These are phyloP conservation scores for Kodamaea fungicola DNA, from an alignment of 1,139 yeast genomes.

Conservation along the genomic window DNA sequence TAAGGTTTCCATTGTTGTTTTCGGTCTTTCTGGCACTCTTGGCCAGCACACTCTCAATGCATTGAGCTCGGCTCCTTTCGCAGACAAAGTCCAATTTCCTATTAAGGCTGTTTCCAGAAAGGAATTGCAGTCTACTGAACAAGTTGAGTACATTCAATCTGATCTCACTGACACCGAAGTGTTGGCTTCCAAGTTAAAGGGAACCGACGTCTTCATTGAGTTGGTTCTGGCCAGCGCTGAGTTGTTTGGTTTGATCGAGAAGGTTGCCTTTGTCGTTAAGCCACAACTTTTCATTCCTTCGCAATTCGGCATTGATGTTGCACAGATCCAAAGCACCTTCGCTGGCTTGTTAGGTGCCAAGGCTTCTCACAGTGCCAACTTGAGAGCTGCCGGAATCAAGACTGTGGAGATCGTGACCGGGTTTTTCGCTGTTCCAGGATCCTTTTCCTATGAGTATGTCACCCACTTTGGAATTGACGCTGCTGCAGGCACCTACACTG, in stretches of 20 bases:
- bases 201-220: constrained; percentile 51
- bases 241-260: constrained; percentile 22
- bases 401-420: constrained; percentile 47
- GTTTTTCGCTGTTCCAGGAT: constrained; percentile 42
- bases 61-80: constrained; percentile 40
- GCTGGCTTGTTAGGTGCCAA: constrained; percentile 40
- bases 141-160: constrained; percentile 38
- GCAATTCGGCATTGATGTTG: constrained; percentile 53
- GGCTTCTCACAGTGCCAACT: constrained; percentile 32
- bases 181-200: constrained; percentile 35
- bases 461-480: constrained; percentile 39
- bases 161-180: constrained; percentile 22
- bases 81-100: constrained; percentile 44
- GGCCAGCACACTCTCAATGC: constrained; percentile 49
- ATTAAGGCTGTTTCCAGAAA: constrained; percentile 49
- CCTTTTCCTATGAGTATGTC: constrained; percentile 31
- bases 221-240: constrained; percentile 29
- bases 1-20: constrained; percentile 37
- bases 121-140: constrained; percentile 30
- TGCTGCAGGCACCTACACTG: constrained; percentile 30
- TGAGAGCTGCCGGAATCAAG: constrained; percentile 48
- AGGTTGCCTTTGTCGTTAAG: constrained; percentile 35
- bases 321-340: constrained; percentile 17
- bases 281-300: constrained; percentile 60
- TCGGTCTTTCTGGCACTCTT: constrained; percentile 52